Evolutionary conservation across 2,329 filamentous ascomycete species (phyloP), one percentile per base, ranked within the genome.

Genomic region (Hypoxylon sp.): DNA sequence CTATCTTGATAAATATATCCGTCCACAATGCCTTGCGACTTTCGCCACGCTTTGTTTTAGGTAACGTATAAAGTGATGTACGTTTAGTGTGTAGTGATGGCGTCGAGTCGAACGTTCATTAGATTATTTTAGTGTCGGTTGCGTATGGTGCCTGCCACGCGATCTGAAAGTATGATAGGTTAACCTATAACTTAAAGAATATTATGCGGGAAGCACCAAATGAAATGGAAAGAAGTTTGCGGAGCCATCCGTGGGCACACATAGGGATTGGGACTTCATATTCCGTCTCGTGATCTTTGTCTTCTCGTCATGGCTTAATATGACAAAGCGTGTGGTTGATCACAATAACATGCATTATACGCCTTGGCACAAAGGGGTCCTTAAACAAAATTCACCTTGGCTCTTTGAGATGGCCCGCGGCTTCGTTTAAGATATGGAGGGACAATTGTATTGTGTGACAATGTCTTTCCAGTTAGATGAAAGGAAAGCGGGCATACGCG

Each of bases 141-240:
- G 39, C 6, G 20, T 49, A 44, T 58, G 56, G 56, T 63, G 46
- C 64, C 59, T 60, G 64, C 59, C 56, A 66, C 60, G 44, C 44
- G 24, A 37, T 66, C 28, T 20, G 47, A 19, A 17, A 53, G 3
- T 26, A 26, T 15, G n/a, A 41, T 8, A 41, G 6, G n/a, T 49
- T 22, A n/a, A 37, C 3, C 1, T 2, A 1, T 43, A 52, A 34
- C 41, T 22, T 43, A 59, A 57, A 7, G 49, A 60, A 28, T 44
- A 44, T 56, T 15, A 15, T 52, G 55, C 34, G 28, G 53, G 49
- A 43, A 60, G 32, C 48, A 41, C 30, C 37, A 59, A 48, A 34
- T 28, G n/a, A 10, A n/a, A 26, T 28, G 20, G 7, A 47, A 24
- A 2, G 6, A 10, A 24, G 8, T n/a, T 10, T 4, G 2, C 15